Conservation (phyloP, 1,139 yeast species). For the Kluyveromyces sp. region DNA sequence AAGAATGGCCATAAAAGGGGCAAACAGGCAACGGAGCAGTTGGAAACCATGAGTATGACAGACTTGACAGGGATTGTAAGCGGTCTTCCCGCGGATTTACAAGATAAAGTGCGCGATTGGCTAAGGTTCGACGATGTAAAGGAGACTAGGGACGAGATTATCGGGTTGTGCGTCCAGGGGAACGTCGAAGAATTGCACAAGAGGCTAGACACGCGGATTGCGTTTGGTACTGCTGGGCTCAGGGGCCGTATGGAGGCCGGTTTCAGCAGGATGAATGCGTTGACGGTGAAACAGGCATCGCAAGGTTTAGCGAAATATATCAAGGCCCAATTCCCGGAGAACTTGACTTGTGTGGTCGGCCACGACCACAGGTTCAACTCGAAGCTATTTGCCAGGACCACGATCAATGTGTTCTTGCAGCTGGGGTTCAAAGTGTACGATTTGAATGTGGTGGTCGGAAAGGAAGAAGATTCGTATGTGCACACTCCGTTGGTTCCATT, state of each 20-base stretch:
- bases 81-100: slow-evolving; percentile 13
- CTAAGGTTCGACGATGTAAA: slow-evolving; percentile 36
- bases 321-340: slow-evolving; percentile 27
- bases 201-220: slow-evolving; percentile 46
- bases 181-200: slow-evolving; percentile 42
- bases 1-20: too few species aligned
- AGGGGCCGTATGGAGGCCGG: slow-evolving; percentile 88
- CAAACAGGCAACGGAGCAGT: too few species aligned
- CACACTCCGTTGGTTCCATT: slow-evolving; percentile 95
- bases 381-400: slow-evolving; percentile 64
- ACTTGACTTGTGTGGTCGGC: slow-evolving; percentile 64
- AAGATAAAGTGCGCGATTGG: slow-evolving; percentile 18
- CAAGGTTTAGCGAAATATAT: slow-evolving; percentile 78
- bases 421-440: slow-evolving; percentile 58
- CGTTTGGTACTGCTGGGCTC: slow-evolving; percentile 93
- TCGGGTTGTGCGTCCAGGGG: slow-evolving; percentile 34
- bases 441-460: slow-evolving; percentile 1
- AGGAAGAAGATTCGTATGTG: slow-evolving; percentile 36
- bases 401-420: slow-evolving; percentile 67
- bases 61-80: too few species aligned
- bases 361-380: slow-evolving; percentile 89
- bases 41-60: too few species aligned
- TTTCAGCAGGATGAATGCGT: slow-evolving; percentile 78
- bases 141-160: slow-evolving; percentile 49
- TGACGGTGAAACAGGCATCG: slow-evolving; percentile 84